Base-by-base conservation (phyloP, 805 yeast species). In the Jamesozyma lodderae region DNA sequence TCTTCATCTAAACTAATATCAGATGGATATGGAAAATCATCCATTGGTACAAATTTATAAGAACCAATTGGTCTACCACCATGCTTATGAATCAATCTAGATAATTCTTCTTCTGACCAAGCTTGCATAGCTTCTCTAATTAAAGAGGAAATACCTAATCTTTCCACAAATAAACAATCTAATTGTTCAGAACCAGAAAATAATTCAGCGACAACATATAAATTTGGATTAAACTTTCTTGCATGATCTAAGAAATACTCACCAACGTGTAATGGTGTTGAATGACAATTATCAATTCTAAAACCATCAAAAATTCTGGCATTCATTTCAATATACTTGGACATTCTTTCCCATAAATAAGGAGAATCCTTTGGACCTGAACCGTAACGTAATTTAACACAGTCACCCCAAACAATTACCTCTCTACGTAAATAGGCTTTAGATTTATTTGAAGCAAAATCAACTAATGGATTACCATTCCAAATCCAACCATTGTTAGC, bases 401-500 rank as follows among this genome's bases (percentile, higher is more conserved):
- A 90, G 57, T 90, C 98, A 3, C 95, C 92, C 98, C 98, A 90
- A 19, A 90, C 84, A 48, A 90, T 87, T 10, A 90, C 95, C 59
- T 90, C 96, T 55, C 98, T 74, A 37, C 94, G 70, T 35, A 90
- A 62, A 55, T 92, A 90, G 4, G 94, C 88, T 53, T 75, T 81
- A 4, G 94, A 77, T 38, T 77, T 50, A 21, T 70, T 60, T 0
- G 95, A 81, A 0, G 97, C 98, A 70, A 90, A 90, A 62, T 90
- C 97, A 3, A 85, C 81, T 41, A 88, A 62, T 2, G 97, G 96
- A 48, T 90, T 79, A 9, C 95, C 96, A 37, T 85, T 88, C 98
- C 98, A 90, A 40, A 92, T 86, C 96, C 97, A 90, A 33, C 98
- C 98, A 53, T 92, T 90, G 55, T 92, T 92, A 3, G 95, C 97